These are phyloP conservation scores for Melampsora larici-populina DNA, from an alignment of 1,284 basidiomycete species.

Conservation along the genomic window DNA sequence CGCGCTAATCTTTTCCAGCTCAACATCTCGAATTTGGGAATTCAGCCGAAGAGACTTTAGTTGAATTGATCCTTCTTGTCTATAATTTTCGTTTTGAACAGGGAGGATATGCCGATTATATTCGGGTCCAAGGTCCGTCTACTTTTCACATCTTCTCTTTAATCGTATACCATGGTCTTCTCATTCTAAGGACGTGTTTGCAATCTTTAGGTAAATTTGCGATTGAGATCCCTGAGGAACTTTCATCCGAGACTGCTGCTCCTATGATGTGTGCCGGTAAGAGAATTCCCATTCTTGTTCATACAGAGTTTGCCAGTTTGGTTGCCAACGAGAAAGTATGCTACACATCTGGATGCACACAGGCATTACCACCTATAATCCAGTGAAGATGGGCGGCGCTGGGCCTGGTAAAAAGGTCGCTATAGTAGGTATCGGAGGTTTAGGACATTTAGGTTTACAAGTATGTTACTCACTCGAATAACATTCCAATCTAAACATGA, in stretches of 20 bases:
- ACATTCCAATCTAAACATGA: neutral
- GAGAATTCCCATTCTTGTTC: neutral
- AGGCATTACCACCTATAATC: constrained; percentile 38
- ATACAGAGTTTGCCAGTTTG: no score
- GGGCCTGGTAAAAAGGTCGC: constrained; percentile 40
- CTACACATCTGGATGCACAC: neutral
- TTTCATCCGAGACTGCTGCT: constrained; percentile 41
- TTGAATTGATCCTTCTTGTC: no score
- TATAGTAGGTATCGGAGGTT: constrained; percentile 32
- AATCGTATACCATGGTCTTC: neutral
- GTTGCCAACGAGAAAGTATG: no score
- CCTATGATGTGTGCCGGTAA: constrained; percentile 44
- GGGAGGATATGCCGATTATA: constrained; percentile 39
- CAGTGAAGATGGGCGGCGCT: constrained; percentile 27
- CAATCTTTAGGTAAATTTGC: constrained; percentile 41
- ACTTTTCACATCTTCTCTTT: neutral
- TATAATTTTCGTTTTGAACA: neutral
- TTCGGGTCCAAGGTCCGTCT: constrained; percentile 34
- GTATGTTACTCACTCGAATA: neutral
- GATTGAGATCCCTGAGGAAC: constrained; percentile 31
- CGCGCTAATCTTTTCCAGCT: no score
- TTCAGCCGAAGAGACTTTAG: neutral
- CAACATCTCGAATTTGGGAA: no score
- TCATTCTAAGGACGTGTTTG: neutral
- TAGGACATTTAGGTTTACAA: constrained; percentile 38